Evolutionary conservation across 805 yeast species (phyloP).

Genomic region (Myxozyma melibiosi): DNA sequence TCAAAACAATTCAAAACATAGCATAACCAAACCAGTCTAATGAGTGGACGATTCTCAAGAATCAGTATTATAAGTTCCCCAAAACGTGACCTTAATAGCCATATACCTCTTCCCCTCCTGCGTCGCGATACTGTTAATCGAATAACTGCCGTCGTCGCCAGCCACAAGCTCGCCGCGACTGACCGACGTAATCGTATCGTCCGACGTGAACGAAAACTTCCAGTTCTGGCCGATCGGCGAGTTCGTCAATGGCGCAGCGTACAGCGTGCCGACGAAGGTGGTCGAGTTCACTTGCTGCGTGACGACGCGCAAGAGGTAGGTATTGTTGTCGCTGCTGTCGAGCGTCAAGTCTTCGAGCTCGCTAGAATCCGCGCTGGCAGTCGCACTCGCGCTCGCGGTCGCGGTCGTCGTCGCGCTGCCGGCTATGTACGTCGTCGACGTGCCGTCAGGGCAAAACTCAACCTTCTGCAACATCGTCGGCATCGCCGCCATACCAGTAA

Average conservation of each 20-base stretch:
- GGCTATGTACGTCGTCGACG: background rate
- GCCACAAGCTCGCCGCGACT: conserved; percentile 20
- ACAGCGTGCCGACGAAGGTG: conserved; percentile 22
- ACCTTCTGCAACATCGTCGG: conserved; percentile 13
- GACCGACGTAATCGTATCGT: conserved; percentile 10
- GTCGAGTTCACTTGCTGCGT: conserved; percentile 17
- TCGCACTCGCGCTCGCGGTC: background rate
- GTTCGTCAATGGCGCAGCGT: conserved; percentile 28
- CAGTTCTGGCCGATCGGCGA: conserved; percentile 26
- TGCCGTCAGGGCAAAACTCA: conserved; percentile 3
- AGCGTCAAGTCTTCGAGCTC: background rate
- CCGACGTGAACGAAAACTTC: conserved; percentile 21
- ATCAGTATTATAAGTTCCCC: conserved; percentile 19
- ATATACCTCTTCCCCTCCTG: conserved; percentile 27
- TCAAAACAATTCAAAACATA: background rate
- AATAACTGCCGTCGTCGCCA: conserved; percentile 10
- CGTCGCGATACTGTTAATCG: conserved; percentile 17
- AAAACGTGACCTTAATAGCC: conserved; percentile 23
- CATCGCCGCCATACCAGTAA: background rate
- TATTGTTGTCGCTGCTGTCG: background rate
- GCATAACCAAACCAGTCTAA: background rate
- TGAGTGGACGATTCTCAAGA: conserved; percentile 1
- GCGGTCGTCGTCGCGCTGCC: background rate
- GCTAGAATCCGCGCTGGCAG: conserved; percentile 4
- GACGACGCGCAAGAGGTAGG: conserved; percentile 11